Conservation (phyloP, 345 rosid species). For the Eucalyptus albens region DNA sequence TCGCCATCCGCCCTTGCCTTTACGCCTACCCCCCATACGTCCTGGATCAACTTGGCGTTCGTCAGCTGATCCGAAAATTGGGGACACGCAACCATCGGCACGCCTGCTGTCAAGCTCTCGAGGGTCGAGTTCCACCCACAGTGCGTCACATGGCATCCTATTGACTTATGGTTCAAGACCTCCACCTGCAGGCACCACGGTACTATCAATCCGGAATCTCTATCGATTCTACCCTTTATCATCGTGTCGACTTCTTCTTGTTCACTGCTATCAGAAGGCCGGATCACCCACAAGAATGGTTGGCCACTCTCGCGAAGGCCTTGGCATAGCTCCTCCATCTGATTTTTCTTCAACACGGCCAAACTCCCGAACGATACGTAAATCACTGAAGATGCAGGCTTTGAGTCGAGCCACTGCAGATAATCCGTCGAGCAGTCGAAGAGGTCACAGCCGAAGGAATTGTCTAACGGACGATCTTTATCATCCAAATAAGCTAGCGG, state of each 20-base stretch:
- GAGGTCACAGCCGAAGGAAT: conserved; percentile 14
- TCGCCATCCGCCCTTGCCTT: background rate
- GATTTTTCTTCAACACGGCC: background rate
- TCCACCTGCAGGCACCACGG: conserved; percentile 31
- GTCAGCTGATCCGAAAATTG: conserved; percentile 14
- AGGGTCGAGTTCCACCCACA: conserved; percentile 29
- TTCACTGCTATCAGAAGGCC: background rate
- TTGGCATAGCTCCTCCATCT: conserved; percentile 10
- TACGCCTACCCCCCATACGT: conserved; percentile 13
- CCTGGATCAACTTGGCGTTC: conserved; percentile 18
- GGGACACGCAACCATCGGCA: conserved; percentile 14
- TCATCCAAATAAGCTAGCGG: conserved; percentile 11
- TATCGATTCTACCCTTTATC: background rate
- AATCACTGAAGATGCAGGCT: conserved; percentile 9
- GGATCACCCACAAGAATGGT: conserved; percentile 21
- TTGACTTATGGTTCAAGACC: conserved; percentile 13
- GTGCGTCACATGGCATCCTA: conserved; percentile 26
- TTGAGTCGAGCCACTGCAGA: conserved; percentile 27
- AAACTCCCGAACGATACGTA: conserved; percentile 28
- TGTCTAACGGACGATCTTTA: background rate
- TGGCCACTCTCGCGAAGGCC: background rate
- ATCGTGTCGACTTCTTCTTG: background rate
- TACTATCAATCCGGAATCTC: conserved; percentile 5
- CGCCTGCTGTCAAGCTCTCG: conserved; percentile 19
- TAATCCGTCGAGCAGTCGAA: conserved; percentile 3